Evolutionary conservation across 202 grass and related monocot species (phyloP).

Genomic region (Setaria viridis): DNA sequence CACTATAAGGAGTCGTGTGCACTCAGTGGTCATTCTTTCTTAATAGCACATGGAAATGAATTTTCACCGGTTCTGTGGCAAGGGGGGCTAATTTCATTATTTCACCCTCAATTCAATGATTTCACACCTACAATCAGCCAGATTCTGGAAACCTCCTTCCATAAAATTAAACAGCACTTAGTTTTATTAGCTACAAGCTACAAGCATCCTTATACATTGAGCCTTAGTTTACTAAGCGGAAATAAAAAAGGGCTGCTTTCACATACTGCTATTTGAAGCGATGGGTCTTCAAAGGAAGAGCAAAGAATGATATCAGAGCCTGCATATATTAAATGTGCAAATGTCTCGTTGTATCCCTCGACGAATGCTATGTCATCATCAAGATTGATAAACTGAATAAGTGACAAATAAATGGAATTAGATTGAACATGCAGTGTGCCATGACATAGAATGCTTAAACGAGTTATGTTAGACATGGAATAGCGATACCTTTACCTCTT

Average conservation of each 20-base stretch:
- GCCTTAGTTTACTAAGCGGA: background rate
- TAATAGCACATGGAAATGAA: background rate
- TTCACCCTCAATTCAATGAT: background rate
- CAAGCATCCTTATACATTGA: background rate
- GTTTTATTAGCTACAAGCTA: no score
- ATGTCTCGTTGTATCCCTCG: slow-evolving; percentile 50
- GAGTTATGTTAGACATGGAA: slow-evolving; percentile 13
- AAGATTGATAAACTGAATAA: slow-evolving; percentile 41
- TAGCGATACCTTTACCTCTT: slow-evolving; percentile 30
- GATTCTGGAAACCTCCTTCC: no score
- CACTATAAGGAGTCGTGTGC: background rate
- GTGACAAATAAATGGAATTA: slow-evolving; percentile 25
- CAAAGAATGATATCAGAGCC: slow-evolving; percentile 66
- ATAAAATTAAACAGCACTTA: no score
- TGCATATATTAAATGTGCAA: slow-evolving; percentile 67
- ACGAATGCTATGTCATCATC: slow-evolving; percentile 39
- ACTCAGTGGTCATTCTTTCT: background rate
- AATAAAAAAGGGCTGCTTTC: background rate
- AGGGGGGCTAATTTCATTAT: background rate
- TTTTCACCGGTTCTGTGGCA: background rate
- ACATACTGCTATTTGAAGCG: slow-evolving; percentile 59
- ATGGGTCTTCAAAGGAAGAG: slow-evolving; percentile 61
- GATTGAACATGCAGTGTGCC: background rate
- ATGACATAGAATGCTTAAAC: slow-evolving; percentile 15
- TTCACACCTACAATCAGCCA: no score